Evolutionary conservation across 1,139 yeast species (phyloP).

Genomic region (Diutina pseudorugosa): DNA sequence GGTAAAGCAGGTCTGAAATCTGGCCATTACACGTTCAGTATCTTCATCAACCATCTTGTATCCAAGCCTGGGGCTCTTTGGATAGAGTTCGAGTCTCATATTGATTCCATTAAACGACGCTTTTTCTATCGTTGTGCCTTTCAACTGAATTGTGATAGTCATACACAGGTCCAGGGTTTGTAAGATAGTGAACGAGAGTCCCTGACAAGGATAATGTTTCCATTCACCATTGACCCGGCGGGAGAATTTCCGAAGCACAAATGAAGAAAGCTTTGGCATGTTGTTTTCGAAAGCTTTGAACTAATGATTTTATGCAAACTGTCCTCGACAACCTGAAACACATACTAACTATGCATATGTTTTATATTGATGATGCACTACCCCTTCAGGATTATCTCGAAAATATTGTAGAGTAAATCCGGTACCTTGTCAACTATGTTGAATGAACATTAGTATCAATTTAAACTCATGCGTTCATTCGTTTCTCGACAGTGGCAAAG

Average conservation of each 20-base stretch:
- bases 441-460: no score
- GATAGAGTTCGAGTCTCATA: not conserved
- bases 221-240: not conserved
- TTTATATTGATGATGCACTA: not conserved
- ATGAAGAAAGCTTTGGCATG: not conserved
- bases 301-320: not conserved
- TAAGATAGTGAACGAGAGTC: not conserved
- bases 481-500: no score
- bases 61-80: not conserved
- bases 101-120: not conserved
- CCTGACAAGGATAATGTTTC: not conserved
- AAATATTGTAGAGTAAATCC: no score
- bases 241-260: not conserved
- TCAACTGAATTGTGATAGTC: not conserved
- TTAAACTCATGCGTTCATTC: no score
- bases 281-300: not conserved
- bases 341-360: not conserved
- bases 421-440: no score
- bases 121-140: not conserved
- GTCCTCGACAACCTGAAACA: not conserved
- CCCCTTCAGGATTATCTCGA: not conserved
- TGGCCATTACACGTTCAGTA: not conserved
- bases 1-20: not conserved
- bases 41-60: not conserved
- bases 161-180: not conserved